Conservation (phyloP, 192 early-diverging fungal genomes). For the Hyaloraphidium curvatum region DNA sequence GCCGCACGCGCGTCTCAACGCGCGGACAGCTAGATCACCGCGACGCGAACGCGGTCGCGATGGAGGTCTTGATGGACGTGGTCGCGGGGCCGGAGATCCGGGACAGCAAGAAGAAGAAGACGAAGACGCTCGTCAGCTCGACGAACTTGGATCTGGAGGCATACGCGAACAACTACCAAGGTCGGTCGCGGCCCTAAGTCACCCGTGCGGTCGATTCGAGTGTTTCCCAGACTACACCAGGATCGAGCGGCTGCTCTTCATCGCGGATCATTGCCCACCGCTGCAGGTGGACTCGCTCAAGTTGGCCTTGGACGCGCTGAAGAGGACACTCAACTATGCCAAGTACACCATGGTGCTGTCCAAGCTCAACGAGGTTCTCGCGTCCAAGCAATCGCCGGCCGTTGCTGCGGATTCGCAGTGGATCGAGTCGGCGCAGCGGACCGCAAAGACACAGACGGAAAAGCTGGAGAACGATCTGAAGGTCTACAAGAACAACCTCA, state of each 20-base stretch:
- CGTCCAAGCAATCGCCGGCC: conserved; percentile 11
- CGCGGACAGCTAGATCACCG: too few species aligned
- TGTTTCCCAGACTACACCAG: too few species aligned
- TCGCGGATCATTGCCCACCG: conserved; percentile 45
- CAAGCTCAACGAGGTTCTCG: conserved; percentile 34
- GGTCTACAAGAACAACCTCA: conserved; percentile 49
- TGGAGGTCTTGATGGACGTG: too few species aligned
- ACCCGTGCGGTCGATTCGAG: too few species aligned
- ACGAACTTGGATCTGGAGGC: too few species aligned
- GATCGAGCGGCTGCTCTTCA: conserved; percentile 49
- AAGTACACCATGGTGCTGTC: conserved; percentile 28
- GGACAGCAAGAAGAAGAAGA: too few species aligned
- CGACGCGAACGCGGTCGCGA: too few species aligned
- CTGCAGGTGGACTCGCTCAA: conserved; percentile 44
- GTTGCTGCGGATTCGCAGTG: conserved; percentile 21
- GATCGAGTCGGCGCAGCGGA: conserved; percentile 22
- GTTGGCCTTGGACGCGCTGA: conserved; percentile 37
- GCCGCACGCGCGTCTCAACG: too few species aligned
- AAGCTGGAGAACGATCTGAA: conserved; percentile 59
- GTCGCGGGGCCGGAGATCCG: too few species aligned
- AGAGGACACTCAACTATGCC: conserved; percentile 21
- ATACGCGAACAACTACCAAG: too few species aligned
- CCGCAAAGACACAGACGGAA: conserved; percentile 27
- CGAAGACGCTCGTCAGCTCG: too few species aligned
- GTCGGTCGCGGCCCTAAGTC: too few species aligned